Evolutionary conservation across 2,329 filamentous ascomycete genomes (phyloP), one percentile per base, ranked within the genome.

Genomic region (Arthrobotrys iridis): DNA sequence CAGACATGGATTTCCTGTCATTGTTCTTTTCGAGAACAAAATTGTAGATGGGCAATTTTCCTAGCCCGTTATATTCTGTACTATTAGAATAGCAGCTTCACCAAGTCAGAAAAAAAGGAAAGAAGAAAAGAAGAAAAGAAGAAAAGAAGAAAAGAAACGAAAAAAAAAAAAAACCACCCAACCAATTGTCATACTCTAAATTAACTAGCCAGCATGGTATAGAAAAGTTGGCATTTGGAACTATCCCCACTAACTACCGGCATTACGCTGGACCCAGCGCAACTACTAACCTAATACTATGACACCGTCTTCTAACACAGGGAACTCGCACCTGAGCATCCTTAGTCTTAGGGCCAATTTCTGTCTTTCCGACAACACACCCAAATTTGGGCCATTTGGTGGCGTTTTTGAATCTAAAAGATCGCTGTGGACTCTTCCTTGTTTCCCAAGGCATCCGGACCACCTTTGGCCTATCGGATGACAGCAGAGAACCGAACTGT

Each of bases 401-500:
- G 71, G 71, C 71, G 71, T 35, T 28, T 35, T 58, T 45, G 41
- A 55, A 65, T 60, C 52, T 52, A 33, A 48, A 52, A 64, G 58
- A 60, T 58, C 55, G n/a, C 66, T 43, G 37, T 37, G 30, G 52
- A 37, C 60, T 30, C 40, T 59, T 50, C 52, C 68, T 60, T 41
- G 55, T 40, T 55, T 55, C 65, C 22, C 33, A 50, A 65, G 33
- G 52, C 59, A 48, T 33, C 58, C 50, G 33, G 20, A 46, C 40
- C 22, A 22, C 48, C 66, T 60, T 50, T 50, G 46, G 46, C 71
- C 71, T 75, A 75, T 75, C 71, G 71, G 71, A 75, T 75, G 46
- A 52, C 55, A 35, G 26, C 55, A 62, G 40, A 57, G 48, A 75
- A 64, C 71, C 63, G 63, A 64, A 68, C 63, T 35, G 63, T 68